Evolutionary conservation across 176 grass and related monocot genomes (phyloP), one percentile per base, ranked within the genome.

Genomic region (Oryza coarctata): DNA sequence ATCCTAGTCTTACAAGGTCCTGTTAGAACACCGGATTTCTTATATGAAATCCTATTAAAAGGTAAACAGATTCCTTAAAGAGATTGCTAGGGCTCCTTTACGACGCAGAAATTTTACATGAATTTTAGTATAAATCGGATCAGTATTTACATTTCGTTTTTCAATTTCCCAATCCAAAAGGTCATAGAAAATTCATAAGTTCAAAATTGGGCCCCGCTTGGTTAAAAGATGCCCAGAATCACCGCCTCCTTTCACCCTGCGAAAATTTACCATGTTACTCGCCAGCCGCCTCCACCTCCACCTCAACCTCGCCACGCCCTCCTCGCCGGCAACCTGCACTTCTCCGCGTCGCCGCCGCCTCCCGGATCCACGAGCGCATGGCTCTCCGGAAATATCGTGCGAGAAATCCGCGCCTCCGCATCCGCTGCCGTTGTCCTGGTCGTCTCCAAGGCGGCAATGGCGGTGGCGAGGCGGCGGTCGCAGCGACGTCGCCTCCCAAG

Each of bases 361-460:
- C 58, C 63, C 43, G 55, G 23, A 23, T 11, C 45, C 79, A 81
- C 63, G 39, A 23, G 5, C 71, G 1, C 31, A 8, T 47, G 33
- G 12, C 2, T 1, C 33, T 25, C 71, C 41, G 18, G 13, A 20
- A 33, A 41, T 81, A 30, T 35, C 77, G 43, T 76, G 71, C 15
- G 2, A 75, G 3, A 81, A 65, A 1, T 1, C 32, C 28, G 71
- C 40, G 11, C 65, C 40, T 5, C 77, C 60, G 3, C 68, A 14
- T 4, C 14, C 77, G 0, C 13, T 34, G 26, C 57, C 33, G 22
- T n/a, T 50, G 6, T 27, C 26, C 1, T 75, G 65, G 58, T 72
- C 78, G 29, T 66, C 12, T 11, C 84, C 77, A 17, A 82, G 78
- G 65, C 78, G 78, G 36, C 77, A 71, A 82, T 86, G 87, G 83